These are phyloP conservation scores for Bruguiera gymnorhiza DNA, from an alignment of 345 rosid genomes.

Conservation along the genomic window DNA sequence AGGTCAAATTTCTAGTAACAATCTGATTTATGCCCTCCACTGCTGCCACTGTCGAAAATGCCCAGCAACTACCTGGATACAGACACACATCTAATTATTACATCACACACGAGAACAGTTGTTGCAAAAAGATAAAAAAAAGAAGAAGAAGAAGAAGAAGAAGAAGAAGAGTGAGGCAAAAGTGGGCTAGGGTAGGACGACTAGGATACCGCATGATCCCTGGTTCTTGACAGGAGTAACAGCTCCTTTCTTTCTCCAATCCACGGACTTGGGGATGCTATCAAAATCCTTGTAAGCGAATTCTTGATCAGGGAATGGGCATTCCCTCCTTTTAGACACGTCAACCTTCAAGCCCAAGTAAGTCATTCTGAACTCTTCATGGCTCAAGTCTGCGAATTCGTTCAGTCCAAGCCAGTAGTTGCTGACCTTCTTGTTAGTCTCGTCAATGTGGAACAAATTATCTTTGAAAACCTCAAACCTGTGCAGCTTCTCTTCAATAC, in stretches of 20 bases:
- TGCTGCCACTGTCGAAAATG: slow-evolving; percentile 32
- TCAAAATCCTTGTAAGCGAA: slow-evolving; percentile 16
- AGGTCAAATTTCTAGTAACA: slow-evolving; percentile 28
- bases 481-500: slow-evolving; percentile 23
- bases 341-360: slow-evolving; percentile 25
- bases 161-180: too few species aligned
- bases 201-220: slow-evolving; percentile 25
- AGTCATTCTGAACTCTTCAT: slow-evolving; percentile 26
- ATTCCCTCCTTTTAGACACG: background rate
- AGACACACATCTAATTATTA: background rate
- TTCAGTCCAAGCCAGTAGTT: slow-evolving; percentile 34
- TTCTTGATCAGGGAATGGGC: background rate
- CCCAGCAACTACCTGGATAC: slow-evolving; percentile 32
- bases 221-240: slow-evolving; percentile 30
- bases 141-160: too few species aligned
- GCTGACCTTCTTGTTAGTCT: slow-evolving; percentile 23
- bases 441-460: slow-evolving; percentile 30
- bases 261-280: slow-evolving; percentile 24
- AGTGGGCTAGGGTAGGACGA: background rate
- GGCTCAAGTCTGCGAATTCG: slow-evolving; percentile 27
- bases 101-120: background rate
- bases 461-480: slow-evolving; percentile 32
- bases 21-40: slow-evolving; percentile 31
- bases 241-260: slow-evolving; percentile 35
- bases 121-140: background rate